Evolutionary conservation across 192 early-diverging fungal species (phyloP).

Genomic region (Mortierella alpina): DNA sequence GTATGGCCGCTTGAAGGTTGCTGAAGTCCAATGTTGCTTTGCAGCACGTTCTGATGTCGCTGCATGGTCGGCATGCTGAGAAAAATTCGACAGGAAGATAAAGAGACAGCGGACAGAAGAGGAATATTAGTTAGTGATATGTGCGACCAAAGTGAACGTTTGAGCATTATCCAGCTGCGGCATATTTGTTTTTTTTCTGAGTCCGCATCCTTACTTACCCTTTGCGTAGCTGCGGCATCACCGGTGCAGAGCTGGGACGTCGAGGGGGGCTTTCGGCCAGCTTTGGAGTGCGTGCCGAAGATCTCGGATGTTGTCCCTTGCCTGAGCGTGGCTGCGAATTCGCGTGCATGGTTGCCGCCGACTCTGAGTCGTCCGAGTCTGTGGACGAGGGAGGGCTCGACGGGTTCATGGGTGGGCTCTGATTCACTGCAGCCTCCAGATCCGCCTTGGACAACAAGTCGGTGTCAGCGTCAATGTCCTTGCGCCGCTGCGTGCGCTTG

Average conservation of each 20-base stretch:
- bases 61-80: constrained; percentile 4
- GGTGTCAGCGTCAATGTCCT: constrained; percentile 51
- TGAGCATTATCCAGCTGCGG: constrained; percentile 19
- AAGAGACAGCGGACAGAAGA: not conserved
- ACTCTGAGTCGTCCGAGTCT: constrained; percentile 55
- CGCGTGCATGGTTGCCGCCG: not conserved
- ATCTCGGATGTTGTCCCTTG: constrained; percentile 1
- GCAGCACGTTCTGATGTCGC: constrained; percentile 6
- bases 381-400: constrained; percentile 34
- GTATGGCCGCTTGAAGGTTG: not conserved
- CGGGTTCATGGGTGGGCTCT: constrained; percentile 29
- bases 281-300: not conserved
- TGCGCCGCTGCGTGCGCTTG: constrained; percentile 51
- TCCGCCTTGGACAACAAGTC: constrained; percentile 51
- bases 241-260: constrained; percentile 36
- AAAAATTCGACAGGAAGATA: not conserved
- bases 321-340: constrained; percentile 2
- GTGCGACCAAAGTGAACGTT: too few relatives aligned
- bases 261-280: constrained; percentile 31
- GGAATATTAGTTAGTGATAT: constrained; percentile 2
- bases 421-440: constrained; percentile 18
- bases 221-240: constrained; percentile 32
- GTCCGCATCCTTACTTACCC: constrained; percentile 25
- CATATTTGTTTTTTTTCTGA: not conserved
- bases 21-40: not conserved